A percentile compares a stretch with the other conserved stretches of the same genome.
Evolutionary conservation across 495 filamentous ascomycete species (phyloP).

Genomic region (Talaromyces stipitatus): DNA sequence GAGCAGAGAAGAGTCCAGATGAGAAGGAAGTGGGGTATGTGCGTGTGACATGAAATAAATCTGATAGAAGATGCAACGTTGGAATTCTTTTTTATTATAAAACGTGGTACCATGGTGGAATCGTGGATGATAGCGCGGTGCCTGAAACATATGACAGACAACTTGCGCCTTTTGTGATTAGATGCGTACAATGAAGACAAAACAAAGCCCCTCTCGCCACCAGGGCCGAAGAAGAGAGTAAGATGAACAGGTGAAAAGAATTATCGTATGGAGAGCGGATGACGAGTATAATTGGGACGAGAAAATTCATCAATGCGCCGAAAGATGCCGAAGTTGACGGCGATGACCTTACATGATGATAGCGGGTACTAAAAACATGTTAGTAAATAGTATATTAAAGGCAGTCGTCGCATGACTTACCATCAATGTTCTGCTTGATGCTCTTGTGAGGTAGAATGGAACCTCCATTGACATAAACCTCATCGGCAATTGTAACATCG

Average conservation of each 20-base stretch:
- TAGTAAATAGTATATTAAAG: too few species aligned
- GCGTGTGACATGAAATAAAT: not conserved
- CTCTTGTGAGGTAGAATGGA: constrained; percentile 96
- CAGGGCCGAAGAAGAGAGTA: constrained; percentile 18
- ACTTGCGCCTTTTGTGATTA: not conserved
- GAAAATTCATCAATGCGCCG: constrained; percentile 1
- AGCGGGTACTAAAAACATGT: constrained; percentile 51
- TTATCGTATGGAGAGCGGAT: not conserved
- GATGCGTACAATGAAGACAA: constrained; percentile 1
- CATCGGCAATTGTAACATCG: constrained; percentile 97
- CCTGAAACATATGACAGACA: not conserved
- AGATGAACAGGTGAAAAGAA: constrained; percentile 18
- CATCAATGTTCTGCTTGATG: constrained; percentile 97
- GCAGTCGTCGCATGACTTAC: too few species aligned
- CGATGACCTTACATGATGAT: constrained; percentile 69
- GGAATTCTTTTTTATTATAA: not conserved
- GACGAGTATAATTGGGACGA: constrained; percentile 12
- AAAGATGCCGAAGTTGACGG: not conserved
- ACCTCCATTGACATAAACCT: constrained; percentile 98
- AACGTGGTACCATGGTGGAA: not conserved
- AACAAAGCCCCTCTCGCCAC: constrained; percentile 13
- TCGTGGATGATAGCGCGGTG: not conserved
- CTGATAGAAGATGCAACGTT: not conserved
- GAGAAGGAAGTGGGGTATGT: not conserved
- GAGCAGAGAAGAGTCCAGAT: not conserved